Conservation (phyloP, 2,329 filamentous ascomycete genomes). For the Pseudopithomyces chartarum region DNA sequence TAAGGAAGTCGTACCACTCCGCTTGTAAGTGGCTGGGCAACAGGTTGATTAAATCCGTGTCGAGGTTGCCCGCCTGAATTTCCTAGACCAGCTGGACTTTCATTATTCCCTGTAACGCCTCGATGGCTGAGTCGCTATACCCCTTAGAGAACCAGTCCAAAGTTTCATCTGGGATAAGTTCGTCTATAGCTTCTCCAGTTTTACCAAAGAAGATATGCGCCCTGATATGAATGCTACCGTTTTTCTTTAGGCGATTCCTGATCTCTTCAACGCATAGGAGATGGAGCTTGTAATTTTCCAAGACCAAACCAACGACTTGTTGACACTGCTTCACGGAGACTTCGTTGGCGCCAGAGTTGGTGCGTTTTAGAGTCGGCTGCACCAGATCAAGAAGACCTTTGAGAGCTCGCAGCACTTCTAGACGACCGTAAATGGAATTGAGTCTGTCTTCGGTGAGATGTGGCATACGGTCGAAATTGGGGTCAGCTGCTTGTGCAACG, state of each 20-base stretch:
- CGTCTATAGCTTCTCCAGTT: constrained; percentile 27
- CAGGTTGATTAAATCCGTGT: not conserved
- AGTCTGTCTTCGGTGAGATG: constrained; percentile 2
- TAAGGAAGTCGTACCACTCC: not conserved
- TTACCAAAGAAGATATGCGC: constrained; percentile 27
- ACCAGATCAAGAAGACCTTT: not conserved
- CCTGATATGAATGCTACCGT: constrained; percentile 25
- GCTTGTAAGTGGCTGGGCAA: not conserved
- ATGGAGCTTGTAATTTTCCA: not conserved
- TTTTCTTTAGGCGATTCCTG: constrained; percentile 25
- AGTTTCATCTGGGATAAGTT: constrained; percentile 28
- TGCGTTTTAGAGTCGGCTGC: not conserved
- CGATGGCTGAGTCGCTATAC: constrained; percentile 38
- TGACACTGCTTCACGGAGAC: not conserved
- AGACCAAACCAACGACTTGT: not conserved
- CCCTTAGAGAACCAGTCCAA: constrained; percentile 31
- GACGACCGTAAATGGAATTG: not conserved
- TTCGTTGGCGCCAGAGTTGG: not conserved
- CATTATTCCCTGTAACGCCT: constrained; percentile 36
- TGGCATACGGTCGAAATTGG: not conserved
- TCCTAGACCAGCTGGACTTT: constrained; percentile 41
- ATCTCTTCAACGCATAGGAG: not conserved
- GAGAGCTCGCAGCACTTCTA: constrained; percentile 2
- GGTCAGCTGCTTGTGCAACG: not conserved
- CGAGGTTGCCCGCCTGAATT: not conserved